These are phyloP conservation scores for Thinopyrum obtusiflorum DNA, from an alignment of 202 grass and related monocot species.

Conservation along the genomic window DNA sequence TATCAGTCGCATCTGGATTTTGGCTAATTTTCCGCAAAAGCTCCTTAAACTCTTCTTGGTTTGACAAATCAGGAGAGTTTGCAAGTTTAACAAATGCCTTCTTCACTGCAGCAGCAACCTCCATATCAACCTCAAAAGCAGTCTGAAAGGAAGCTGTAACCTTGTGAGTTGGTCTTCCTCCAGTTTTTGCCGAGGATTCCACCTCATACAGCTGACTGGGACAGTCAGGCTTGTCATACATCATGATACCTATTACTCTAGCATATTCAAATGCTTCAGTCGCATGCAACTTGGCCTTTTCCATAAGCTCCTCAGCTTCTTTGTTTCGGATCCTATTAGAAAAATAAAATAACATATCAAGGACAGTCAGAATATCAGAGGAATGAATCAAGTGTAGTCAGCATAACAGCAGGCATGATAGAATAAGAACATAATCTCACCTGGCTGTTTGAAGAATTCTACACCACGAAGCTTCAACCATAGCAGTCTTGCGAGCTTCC, in stretches of 20 bases:
- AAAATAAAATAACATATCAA: slow-evolving; percentile 24
- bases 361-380: slow-evolving; percentile 6
- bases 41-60: slow-evolving; percentile 74
- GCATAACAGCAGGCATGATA: not conserved
- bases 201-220: slow-evolving; percentile 56
- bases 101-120: slow-evolving; percentile 78
- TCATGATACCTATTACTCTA: slow-evolving; percentile 83
- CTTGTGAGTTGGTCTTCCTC: slow-evolving; percentile 65
- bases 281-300: slow-evolving; percentile 52
- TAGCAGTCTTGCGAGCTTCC: slow-evolving; percentile 82
- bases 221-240: slow-evolving; percentile 85
- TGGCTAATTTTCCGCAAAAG: slow-evolving; percentile 75
- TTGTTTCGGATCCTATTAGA: slow-evolving; percentile 61
- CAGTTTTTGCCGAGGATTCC: slow-evolving; percentile 54
- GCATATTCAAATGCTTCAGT: slow-evolving; percentile 83
- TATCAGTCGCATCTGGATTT: slow-evolving; percentile 60
- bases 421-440: slow-evolving; percentile 43
- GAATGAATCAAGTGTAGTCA: not conserved
- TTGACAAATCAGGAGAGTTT: slow-evolving; percentile 44
- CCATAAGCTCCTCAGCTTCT: slow-evolving; percentile 53
- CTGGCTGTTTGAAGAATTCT: slow-evolving; percentile 90
- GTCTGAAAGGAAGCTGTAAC: slow-evolving; percentile 88
- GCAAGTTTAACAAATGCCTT: slow-evolving; percentile 70
- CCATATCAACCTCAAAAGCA: slow-evolving; percentile 87
- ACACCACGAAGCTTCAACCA: slow-evolving; percentile 96